A percentile compares a stretch with the other conserved stretches of the same genome.
phyloP scores from a whole-genome alignment of 176 grass and related monocot species.

The Tillandsia leiboldiana region DNA sequence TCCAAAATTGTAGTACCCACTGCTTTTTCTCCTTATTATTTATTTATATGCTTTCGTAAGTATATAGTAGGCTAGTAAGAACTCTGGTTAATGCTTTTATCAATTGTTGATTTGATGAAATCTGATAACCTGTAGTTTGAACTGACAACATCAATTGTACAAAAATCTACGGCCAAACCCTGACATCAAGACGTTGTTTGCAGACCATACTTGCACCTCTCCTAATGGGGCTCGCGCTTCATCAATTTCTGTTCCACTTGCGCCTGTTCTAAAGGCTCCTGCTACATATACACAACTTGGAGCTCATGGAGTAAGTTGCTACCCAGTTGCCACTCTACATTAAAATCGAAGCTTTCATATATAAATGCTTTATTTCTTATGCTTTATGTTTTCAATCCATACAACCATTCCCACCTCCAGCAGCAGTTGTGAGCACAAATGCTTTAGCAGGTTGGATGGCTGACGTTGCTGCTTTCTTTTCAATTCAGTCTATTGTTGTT shows the following conservation, averaged over 20 bases:
- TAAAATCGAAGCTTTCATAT: constrained; percentile 11
- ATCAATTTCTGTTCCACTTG: constrained; percentile 67
- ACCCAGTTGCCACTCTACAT: no score
- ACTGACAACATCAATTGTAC: constrained; percentile 98
- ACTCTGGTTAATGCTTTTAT: neutral
- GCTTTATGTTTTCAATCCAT: constrained; percentile 15
- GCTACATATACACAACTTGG: constrained; percentile 53
- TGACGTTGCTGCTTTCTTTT: constrained; percentile 58
- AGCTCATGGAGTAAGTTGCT: constrained; percentile 53
- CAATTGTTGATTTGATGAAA: constrained; percentile 11
- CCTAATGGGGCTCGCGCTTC: constrained; percentile 68
- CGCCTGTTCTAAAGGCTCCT: constrained; percentile 75
- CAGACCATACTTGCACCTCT: constrained; percentile 69
- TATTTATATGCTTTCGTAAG: neutral
- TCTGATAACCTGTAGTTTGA: constrained; percentile 57
- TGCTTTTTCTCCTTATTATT: constrained; percentile 7
- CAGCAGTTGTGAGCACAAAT: constrained; percentile 43
- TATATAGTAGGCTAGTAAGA: no score
- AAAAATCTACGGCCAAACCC: constrained; percentile 90
- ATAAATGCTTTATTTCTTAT: constrained; percentile 5
- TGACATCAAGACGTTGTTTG: constrained; percentile 97
- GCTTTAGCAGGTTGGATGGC: constrained; percentile 93
- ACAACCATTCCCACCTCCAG: constrained; percentile 69
- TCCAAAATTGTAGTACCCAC: neutral
- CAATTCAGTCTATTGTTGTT: constrained; percentile 73